Conservation (phyloP, 148 eudicot species). For the Mesembryanthemum crystallinum region DNA sequence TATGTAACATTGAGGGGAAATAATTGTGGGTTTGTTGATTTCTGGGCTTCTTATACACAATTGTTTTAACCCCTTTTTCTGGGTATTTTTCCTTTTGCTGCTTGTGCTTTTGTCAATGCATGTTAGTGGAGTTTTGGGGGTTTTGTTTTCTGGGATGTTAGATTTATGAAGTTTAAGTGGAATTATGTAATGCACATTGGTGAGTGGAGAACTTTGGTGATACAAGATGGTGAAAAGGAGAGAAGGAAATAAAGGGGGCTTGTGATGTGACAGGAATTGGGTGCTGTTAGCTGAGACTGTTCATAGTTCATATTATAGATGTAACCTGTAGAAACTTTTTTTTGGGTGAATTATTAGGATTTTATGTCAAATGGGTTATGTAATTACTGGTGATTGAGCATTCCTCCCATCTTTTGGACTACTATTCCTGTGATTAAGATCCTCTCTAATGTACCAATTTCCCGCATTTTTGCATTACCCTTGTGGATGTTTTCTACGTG, state of each 20-base stretch:
- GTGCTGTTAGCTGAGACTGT: neutral
- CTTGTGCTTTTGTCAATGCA: slow-evolving; percentile 12
- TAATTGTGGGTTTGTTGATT: slow-evolving; percentile 20
- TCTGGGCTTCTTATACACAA: neutral
- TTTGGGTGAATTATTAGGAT: neutral
- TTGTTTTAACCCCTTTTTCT: neutral
- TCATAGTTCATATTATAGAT: too few species aligned
- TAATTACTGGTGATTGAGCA: neutral
- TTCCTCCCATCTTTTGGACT: neutral
- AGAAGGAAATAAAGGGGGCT: slow-evolving; percentile 18
- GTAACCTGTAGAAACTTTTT: too few species aligned
- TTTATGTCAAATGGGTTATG: too few species aligned
- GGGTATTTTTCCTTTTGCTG: neutral
- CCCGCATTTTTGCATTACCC: too few species aligned
- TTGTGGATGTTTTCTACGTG: too few species aligned
- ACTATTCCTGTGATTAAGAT: too few species aligned
- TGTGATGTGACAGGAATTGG: neutral
- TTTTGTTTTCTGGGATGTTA: slow-evolving; percentile 1
- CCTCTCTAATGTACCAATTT: too few species aligned
- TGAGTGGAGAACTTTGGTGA: neutral
- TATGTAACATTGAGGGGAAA: slow-evolving; percentile 17
- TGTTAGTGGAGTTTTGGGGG: slow-evolving; percentile 7
- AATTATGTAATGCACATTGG: slow-evolving; percentile 6
- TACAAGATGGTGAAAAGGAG: neutral
- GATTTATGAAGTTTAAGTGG: neutral